These are phyloP conservation scores for Xylaria sp. DNA, from an alignment of 2,329 filamentous ascomycete species.

Conservation along the genomic window DNA sequence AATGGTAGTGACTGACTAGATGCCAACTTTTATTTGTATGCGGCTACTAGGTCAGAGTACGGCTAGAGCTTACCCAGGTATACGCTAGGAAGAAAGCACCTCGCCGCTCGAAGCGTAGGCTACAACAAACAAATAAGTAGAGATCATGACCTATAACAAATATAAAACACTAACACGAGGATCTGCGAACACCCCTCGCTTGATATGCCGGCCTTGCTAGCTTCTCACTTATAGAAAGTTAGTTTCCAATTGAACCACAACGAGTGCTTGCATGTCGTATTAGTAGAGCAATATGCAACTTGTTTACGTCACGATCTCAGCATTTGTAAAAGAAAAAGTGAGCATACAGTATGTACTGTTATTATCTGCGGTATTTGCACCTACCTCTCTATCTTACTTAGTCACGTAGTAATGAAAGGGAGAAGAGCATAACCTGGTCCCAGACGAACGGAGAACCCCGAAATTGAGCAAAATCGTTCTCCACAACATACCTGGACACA, in stretches of 20 bases:
- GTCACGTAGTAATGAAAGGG: neutral
- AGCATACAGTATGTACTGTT: conserved; percentile 2
- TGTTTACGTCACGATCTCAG: neutral
- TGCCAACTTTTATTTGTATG: neutral
- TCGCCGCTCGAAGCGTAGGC: neutral
- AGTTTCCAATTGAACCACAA: neutral
- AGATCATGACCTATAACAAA: neutral
- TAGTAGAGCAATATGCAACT: neutral
- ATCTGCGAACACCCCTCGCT: conserved; percentile 1
- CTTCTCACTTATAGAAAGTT: neutral
- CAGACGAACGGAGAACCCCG: conserved; percentile 28
- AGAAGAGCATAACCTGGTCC: neutral
- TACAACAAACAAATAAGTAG: neutral
- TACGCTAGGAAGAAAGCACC: neutral
- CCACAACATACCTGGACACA: conserved; percentile 19
- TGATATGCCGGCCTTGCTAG: conserved; percentile 9
- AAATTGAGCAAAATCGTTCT: conserved; percentile 26
- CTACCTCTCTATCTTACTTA: neutral
- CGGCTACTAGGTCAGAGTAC: neutral
- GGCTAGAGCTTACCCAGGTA: neutral
- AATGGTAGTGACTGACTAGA: neutral
- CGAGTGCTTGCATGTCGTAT: conserved; percentile 3
- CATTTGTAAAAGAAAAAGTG: conserved; percentile 1
- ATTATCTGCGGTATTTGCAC: neutral
- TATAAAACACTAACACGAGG: conserved; percentile 1